A percentile compares a stretch with the other conserved stretches of the same genome.
These are phyloP conservation scores for Scedosporium apiospermum DNA, from an alignment of 2,329 filamentous ascomycete species.

Conservation along the genomic window DNA sequence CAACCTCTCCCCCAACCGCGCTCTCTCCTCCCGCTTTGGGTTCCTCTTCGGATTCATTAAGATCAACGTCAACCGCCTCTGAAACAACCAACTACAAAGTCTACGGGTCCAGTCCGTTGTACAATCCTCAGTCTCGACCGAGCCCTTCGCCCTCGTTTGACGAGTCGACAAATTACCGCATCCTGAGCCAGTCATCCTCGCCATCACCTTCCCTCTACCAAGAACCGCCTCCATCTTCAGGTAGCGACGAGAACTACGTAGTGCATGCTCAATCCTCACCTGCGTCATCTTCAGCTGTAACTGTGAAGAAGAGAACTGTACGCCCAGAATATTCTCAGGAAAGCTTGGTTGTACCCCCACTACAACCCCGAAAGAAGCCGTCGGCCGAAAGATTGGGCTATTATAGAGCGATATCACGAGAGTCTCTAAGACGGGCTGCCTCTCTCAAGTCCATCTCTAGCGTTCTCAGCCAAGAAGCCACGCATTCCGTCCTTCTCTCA, in stretches of 20 bases:
- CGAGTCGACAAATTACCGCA: constrained; percentile 32
- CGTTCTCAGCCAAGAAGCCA: constrained; percentile 39
- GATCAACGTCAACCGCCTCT: constrained; percentile 31
- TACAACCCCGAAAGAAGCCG: constrained; percentile 36
- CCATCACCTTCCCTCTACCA: constrained; percentile 29
- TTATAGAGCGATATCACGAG: constrained; percentile 40
- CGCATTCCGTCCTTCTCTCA: constrained; percentile 24
- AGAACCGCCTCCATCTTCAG: constrained; percentile 24
- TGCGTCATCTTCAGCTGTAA: constrained; percentile 28
- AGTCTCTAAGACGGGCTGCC: constrained; percentile 37
- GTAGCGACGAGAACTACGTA: constrained; percentile 43
- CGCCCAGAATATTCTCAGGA: constrained; percentile 48
- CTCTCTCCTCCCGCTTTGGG: neutral
- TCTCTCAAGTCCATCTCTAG: constrained; percentile 49
- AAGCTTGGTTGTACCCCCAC: constrained; percentile 47
- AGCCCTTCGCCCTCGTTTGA: constrained; percentile 8
- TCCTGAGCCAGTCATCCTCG: constrained; percentile 39
- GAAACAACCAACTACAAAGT: constrained; percentile 47
- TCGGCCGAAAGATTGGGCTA: constrained; percentile 40
- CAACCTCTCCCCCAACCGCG: neutral
- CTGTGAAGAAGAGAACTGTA: constrained; percentile 15
- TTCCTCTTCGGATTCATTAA: constrained; percentile 21
- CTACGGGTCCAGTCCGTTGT: constrained; percentile 35
- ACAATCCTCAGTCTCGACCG: constrained; percentile 27
- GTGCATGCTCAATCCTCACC: constrained; percentile 35